Evolutionary conservation across 2,329 filamentous ascomycete species (phyloP).

Genomic region (Cercospora sp.): DNA sequence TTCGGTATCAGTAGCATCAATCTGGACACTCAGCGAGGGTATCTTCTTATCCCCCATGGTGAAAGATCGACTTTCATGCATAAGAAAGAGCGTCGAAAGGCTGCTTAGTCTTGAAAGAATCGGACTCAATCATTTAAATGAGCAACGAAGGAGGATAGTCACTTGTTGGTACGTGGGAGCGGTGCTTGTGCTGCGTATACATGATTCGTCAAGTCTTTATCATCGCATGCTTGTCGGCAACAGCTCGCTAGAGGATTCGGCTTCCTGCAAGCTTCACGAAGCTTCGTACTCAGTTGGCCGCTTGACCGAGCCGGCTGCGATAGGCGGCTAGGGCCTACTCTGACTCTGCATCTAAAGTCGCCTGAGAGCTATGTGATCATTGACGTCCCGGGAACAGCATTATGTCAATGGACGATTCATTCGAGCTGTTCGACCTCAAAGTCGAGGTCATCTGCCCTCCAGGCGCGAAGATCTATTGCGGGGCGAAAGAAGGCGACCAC

Average conservation of each 20-base stretch:
- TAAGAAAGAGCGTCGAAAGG: neutral
- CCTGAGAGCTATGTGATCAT: neutral
- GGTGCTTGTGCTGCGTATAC: neutral
- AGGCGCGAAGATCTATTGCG: conserved; percentile 26
- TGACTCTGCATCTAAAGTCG: neutral
- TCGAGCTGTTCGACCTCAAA: conserved; percentile 25
- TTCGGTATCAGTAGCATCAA: neutral
- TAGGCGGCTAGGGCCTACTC: neutral
- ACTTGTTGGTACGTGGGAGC: neutral
- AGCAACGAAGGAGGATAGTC: neutral
- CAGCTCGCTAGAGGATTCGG: neutral
- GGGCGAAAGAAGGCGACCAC: conserved; percentile 26
- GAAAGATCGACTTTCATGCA: neutral
- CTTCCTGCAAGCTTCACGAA: neutral
- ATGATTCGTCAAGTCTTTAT: neutral
- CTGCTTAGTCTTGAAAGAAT: neutral
- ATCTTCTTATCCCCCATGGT: neutral
- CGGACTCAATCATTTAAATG: neutral
- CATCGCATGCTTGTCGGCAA: neutral
- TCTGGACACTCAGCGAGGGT: conserved; percentile 7
- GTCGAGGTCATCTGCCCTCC: conserved; percentile 27
- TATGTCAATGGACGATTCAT: conserved; percentile 18
- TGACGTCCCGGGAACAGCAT: neutral
- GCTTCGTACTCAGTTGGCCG: neutral
- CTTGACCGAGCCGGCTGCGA: neutral